These are phyloP conservation scores for Fonsecaea pedrosoi DNA, from an alignment of 2,329 filamentous ascomycete genomes.

Conservation along the genomic window DNA sequence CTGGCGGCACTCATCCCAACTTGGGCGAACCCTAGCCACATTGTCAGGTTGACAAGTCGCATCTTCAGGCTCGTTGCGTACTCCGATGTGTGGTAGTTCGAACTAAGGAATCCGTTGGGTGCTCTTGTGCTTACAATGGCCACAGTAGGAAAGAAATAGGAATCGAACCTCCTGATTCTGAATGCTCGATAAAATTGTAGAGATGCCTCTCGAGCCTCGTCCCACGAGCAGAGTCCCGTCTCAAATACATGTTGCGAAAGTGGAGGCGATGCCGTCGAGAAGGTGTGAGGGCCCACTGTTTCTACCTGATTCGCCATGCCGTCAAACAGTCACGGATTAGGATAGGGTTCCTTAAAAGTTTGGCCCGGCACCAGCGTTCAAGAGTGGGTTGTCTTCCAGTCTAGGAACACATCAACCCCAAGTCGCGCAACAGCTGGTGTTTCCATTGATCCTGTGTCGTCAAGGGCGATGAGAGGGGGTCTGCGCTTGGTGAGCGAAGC, in stretches of 20 bases:
- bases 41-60: slow-evolving; percentile 10
- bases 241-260: slow-evolving; percentile 9
- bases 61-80: slow-evolving; percentile 5
- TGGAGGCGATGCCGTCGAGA: slow-evolving; percentile 6
- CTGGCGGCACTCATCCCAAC: slow-evolving; percentile 6
- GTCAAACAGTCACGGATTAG: slow-evolving; percentile 3
- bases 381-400: slow-evolving; percentile 1
- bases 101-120: not conserved
- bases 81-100: not conserved
- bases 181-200: slow-evolving; percentile 1
- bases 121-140: slow-evolving; percentile 5
- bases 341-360: slow-evolving; percentile 3
- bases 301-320: slow-evolving; percentile 8
- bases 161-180: slow-evolving; percentile 1
- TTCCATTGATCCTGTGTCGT: slow-evolving; percentile 1
- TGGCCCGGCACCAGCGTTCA: slow-evolving; percentile 1
- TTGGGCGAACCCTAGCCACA: slow-evolving; percentile 4
- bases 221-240: not conserved
- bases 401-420: not conserved
- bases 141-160: not conserved
- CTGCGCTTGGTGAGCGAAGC: not conserved
- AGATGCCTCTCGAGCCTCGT: slow-evolving; percentile 8
- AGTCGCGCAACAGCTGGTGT: slow-evolving; percentile 4
- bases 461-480: not conserved
- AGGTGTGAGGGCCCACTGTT: slow-evolving; percentile 1